Evolutionary conservation across 306 rosid genomes (phyloP).

Genomic region (Trifolium pratense): DNA sequence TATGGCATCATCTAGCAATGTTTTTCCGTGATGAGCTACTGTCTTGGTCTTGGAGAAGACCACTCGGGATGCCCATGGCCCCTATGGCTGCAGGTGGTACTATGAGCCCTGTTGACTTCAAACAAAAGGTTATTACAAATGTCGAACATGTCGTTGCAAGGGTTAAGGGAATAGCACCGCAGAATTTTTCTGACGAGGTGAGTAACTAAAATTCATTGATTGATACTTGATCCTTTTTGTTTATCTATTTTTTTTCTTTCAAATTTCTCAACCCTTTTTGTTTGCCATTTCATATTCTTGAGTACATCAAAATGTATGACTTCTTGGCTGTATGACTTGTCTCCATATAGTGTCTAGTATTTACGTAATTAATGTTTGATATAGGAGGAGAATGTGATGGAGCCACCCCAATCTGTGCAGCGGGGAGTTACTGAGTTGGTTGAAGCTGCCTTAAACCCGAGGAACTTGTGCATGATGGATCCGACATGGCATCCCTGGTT

Average conservation of each 20-base stretch:
- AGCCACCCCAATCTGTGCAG: conserved; percentile 90
- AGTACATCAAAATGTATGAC: not conserved
- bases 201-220: conserved; percentile 46
- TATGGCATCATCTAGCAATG: conserved; percentile 99
- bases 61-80: conserved; percentile 88
- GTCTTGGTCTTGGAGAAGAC: conserved; percentile 99
- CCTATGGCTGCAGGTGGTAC: conserved; percentile 79
- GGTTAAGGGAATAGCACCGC: conserved; percentile 83
- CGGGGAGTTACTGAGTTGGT: conserved; percentile 94
- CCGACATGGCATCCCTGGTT: conserved; percentile 99
- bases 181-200: conserved; percentile 90
- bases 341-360: conserved; percentile 5
- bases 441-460: conserved; percentile 90
- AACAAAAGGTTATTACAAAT: conserved; percentile 85
- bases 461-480: conserved; percentile 99
- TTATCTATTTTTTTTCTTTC: not conserved
- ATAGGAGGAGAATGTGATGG: conserved; percentile 93
- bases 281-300: conserved; percentile 8
- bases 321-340: conserved; percentile 19
- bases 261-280: not conserved
- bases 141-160: conserved; percentile 82
- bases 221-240: too few species aligned
- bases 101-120: conserved; percentile 81
- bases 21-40: conserved; percentile 98
- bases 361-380: conserved; percentile 11